Base-by-base conservation (phyloP, 2,329 filamentous ascomycete species). In the Byssoonygena ceratinophila region DNA sequence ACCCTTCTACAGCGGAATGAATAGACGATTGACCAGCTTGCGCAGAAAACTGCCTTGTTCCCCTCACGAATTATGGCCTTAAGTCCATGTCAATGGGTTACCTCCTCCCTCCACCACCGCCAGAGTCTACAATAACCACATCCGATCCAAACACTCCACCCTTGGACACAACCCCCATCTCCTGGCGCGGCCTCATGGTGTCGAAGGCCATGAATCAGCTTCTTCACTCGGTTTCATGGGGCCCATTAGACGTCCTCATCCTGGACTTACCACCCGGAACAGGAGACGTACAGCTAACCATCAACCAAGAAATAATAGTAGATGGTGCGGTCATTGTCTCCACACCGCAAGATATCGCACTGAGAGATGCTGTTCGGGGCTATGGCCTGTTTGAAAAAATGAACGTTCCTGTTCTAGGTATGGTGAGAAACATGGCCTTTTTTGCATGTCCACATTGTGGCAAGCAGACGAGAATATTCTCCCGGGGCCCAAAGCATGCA, bases 31-130 rank as follows among this genome's bases (percentile, higher is more conserved):
- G 47, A 47, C 52, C 9, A 16, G 25, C n/a, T 23, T 23, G 6
- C 16, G 40, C 48, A 70, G 68, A 70, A 18, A 66, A 70, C 51
- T 70, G 89, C 61, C 77, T 98, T 2, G 64, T 97, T 1, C 92
- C 92, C 0, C 72, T 98, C 22, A 89, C 86, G 20, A 95, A 94
- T 65, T 97, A 97, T 72, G 92, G 92, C 37, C 79, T 98, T 53
- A 94, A 94, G 70, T 94, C 89, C 51, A 98, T 98, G 92, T 96
- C 90, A 0, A 97, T 98, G 87, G 92, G 92, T 46, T 97, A 95
- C 59, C 77, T 98, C 0, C 82, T 95, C 34, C 67, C 65, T 9
- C 64, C 65, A 22, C 59, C 64, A 51, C 44, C 59, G 1, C 80
- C 80, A 18, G 83, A 88, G 58, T 78, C 82, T 9, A 60, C 65